These are phyloP conservation scores for Pythium pyrilobum DNA, from an alignment of 352 stramenopile species.

Conservation along the genomic window DNA sequence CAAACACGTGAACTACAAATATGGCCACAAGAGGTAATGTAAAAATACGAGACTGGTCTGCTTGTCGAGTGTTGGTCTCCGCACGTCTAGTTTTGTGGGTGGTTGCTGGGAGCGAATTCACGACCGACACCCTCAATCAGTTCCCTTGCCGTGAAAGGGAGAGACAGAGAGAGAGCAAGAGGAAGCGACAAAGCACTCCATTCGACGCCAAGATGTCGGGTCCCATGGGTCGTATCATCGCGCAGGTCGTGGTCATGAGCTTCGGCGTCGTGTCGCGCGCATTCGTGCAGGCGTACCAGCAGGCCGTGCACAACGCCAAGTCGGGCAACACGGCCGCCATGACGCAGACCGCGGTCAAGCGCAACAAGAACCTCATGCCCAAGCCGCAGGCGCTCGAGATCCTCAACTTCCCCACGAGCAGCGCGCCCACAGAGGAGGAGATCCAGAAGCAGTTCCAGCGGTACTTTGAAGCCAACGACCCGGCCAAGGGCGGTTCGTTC, in stretches of 20 bases:
- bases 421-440: slow-evolving; percentile 44
- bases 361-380: slow-evolving; percentile 82
- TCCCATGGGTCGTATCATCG: slow-evolving; percentile 73
- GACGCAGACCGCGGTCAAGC: slow-evolving; percentile 49
- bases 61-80: slow-evolving; percentile 1
- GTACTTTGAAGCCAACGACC: slow-evolving; percentile 88
- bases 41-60: neutral
- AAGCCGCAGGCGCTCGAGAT: slow-evolving; percentile 74
- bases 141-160: too few species aligned
- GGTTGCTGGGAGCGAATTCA: neutral
- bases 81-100: neutral
- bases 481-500: slow-evolving; percentile 87
- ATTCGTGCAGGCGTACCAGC: slow-evolving; percentile 87
- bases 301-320: slow-evolving; percentile 84
- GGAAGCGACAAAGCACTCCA: slow-evolving; percentile 1
- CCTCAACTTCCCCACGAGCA: slow-evolving; percentile 69
- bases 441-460: slow-evolving; percentile 83
- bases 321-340: slow-evolving; percentile 62
- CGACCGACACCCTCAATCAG: too few species aligned
- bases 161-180: too few species aligned
- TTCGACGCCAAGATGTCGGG: slow-evolving; percentile 51
- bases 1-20: neutral
- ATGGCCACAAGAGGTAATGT: neutral
- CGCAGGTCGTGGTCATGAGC: slow-evolving; percentile 80
- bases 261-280: slow-evolving; percentile 78